Evolutionary conservation across 2,329 filamentous ascomycete species (phyloP), one percentile per base, ranked within the genome.

Genomic region (Huntiella moniliformis): DNA sequence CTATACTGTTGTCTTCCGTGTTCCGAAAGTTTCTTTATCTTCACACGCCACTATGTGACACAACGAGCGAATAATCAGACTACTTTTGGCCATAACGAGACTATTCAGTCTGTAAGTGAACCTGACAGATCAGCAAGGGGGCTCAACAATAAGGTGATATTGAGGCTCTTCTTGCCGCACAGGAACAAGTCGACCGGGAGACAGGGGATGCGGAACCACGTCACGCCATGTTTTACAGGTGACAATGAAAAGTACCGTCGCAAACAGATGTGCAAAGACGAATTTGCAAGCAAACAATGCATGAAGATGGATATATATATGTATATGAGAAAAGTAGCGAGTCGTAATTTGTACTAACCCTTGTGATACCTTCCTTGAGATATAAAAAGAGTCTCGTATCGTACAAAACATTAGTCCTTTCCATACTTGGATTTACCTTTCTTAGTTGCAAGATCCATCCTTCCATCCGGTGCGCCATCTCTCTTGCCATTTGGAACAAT

Each of bases 381-480:
- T 13, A 38, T 13, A 13, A 17, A 17, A 17, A 38, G 35, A 38
- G 16, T 13, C n/a, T 38, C 16, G 7, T 38, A 38, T 38, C 35
- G 16, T 12, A 17, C 16, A 13, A 38, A 38, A 10, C 35, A 11
- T 7, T 17, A 17, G n/a, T 13, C 16, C 16, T 38, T 38, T 38
- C 35, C 11, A 17, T 38, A 17, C 2, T 38, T 38, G 11, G 35
- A 38, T 12, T 38, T 7, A 7, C 35, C 35, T 12, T 11, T 3
- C 38, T 40, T 28, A 76, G 52, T 74, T 73, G 54, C 74, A 79
- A 2, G 71, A 66, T 28, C 74, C 74, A 55, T 79, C 78, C 58
- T 73, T 75, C 79, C 82, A 95, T 0, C 91, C 91, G 1, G 82
- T 91, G 63, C 82, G 71, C 91, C 91, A 98, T 60, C 91, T 73